A percentile compares a stretch with the other conserved stretches of the same genome.
Evolutionary conservation across 441 rosid species (phyloP).

Genomic region (Pelargonium myrrhifolium): DNA sequence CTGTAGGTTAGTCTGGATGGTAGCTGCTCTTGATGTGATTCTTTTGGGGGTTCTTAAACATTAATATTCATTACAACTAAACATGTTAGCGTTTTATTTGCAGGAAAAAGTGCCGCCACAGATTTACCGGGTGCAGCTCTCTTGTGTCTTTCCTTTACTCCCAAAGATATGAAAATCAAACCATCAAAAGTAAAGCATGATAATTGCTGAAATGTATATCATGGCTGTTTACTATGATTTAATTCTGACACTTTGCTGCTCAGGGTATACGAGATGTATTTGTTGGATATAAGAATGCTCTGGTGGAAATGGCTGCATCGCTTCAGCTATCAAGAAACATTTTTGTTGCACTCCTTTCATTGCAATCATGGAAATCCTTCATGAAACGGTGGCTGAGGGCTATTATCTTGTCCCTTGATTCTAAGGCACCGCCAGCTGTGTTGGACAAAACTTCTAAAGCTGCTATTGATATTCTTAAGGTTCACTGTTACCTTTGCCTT

Average conservation of each 20-base stretch:
- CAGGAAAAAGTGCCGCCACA: slow-evolving; percentile 49
- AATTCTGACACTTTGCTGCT: slow-evolving; percentile 20
- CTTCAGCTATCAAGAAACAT: slow-evolving; percentile 79
- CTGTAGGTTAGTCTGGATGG: background rate
- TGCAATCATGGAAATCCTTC: slow-evolving; percentile 90
- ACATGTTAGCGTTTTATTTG: slow-evolving; percentile 20
- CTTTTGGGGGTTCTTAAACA: slow-evolving; percentile 7
- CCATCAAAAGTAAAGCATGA: slow-evolving; percentile 39
- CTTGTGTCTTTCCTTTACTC: slow-evolving; percentile 55
- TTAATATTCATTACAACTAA: background rate
- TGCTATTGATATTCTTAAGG: slow-evolving; percentile 84
- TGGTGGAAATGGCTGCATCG: slow-evolving; percentile 63
- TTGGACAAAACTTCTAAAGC: slow-evolving; percentile 67
- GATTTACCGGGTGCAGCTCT: slow-evolving; percentile 82
- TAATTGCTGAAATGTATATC: slow-evolving; percentile 13
- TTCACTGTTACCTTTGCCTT: slow-evolving; percentile 23
- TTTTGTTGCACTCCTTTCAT: slow-evolving; percentile 68
- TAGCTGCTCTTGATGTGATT: slow-evolving; percentile 10
- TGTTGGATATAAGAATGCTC: slow-evolving; percentile 50
- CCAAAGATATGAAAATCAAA: slow-evolving; percentile 41
- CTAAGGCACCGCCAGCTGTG: slow-evolving; percentile 32
- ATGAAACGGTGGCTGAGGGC: slow-evolving; percentile 76
- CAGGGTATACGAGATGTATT: slow-evolving; percentile 52
- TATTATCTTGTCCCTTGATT: slow-evolving; percentile 37
- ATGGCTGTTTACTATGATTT: slow-evolving; percentile 18